Conservation (phyloP, 768 basidiomycete genomes). For the Lentinus brumalis region DNA sequence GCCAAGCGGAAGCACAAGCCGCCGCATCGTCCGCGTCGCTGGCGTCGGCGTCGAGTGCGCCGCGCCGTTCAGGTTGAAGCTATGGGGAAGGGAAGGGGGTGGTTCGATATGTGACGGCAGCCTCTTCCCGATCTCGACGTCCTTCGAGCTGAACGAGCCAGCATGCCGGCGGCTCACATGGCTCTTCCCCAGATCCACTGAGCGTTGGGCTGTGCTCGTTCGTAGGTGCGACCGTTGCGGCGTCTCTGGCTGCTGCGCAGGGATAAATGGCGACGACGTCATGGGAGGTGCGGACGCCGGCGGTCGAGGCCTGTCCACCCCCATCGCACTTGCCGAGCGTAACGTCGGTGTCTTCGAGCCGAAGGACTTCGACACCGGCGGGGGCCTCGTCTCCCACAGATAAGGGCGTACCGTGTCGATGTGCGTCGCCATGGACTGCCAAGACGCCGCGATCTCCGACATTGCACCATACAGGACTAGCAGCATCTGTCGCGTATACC, state of each 20-base stretch:
- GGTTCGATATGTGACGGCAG: slow-evolving; percentile 63
- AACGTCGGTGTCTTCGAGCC: slow-evolving; percentile 15
- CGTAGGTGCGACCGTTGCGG: slow-evolving; percentile 30
- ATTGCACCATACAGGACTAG: slow-evolving; percentile 87
- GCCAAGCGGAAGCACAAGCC: slow-evolving; percentile 21
- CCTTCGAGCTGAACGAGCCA: slow-evolving; percentile 93
- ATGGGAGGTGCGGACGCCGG: slow-evolving; percentile 32
- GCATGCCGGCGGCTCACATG: slow-evolving; percentile 79
- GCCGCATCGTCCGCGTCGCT: slow-evolving; percentile 28
- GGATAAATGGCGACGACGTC: slow-evolving; percentile 32
- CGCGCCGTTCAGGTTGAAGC: slow-evolving; percentile 6
- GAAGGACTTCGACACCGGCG: slow-evolving; percentile 34
- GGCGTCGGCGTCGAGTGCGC: slow-evolving; percentile 29
- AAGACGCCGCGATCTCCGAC: slow-evolving; percentile 84
- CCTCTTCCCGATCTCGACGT: slow-evolving; percentile 85
- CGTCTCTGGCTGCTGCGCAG: slow-evolving; percentile 21
- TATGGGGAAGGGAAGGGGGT: slow-evolving; percentile 42
- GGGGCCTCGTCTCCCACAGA: slow-evolving; percentile 48
- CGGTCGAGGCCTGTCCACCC: slow-evolving; percentile 19
- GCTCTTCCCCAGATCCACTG: slow-evolving; percentile 39
- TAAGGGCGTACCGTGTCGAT: slow-evolving; percentile 70
- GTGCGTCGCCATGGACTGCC: slow-evolving; percentile 76
- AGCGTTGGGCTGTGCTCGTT: slow-evolving; percentile 28
- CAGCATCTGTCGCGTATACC: slow-evolving; percentile 84
- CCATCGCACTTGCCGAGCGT: background rate